Conservation (phyloP, 1,139 yeast genomes). For the Geotrichum restrictum region DNA sequence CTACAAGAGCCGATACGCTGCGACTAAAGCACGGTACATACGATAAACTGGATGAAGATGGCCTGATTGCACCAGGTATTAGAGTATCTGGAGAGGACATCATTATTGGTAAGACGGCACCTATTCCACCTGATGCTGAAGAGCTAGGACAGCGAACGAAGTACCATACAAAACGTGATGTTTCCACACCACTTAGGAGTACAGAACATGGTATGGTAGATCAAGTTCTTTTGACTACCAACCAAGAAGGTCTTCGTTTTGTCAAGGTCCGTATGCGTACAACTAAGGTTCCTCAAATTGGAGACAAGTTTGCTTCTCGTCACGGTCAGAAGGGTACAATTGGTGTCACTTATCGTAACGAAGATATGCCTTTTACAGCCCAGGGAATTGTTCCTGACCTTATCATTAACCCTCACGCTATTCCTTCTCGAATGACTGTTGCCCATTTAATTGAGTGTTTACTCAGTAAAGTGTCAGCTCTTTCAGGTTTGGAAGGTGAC, state of each 20-base stretch:
- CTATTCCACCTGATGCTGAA: constrained; percentile 96
- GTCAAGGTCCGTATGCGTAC: constrained; percentile 99
- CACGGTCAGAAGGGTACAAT: constrained; percentile 99
- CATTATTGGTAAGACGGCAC: constrained; percentile 96
- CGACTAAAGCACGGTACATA: constrained; percentile 97
- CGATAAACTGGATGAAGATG: constrained; percentile 97
- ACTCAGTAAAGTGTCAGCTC: constrained; percentile 87
- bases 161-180: constrained; percentile 96
- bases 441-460: constrained; percentile 98
- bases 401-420: constrained; percentile 97
- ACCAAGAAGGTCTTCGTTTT: constrained; percentile 95
- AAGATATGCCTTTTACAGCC: constrained; percentile 97
- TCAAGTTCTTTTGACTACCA: constrained; percentile 92
- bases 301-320: constrained; percentile 98
- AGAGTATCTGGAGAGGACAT: constrained; percentile 98
- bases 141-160: constrained; percentile 98
- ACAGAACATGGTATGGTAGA: constrained; percentile 98
- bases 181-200: constrained; percentile 92
- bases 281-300: constrained; percentile 96
- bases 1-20: constrained; percentile 88
- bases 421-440: constrained; percentile 99
- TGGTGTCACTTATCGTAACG: constrained; percentile 97
- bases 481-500: constrained; percentile 96
- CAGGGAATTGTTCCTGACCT: constrained; percentile 97
- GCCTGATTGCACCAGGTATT: constrained; percentile 95